Evolutionary conservation across 2,329 filamentous ascomycete genomes (phyloP), one percentile per base, ranked within the genome.

Genomic region (Fusarium fujikuroi): DNA sequence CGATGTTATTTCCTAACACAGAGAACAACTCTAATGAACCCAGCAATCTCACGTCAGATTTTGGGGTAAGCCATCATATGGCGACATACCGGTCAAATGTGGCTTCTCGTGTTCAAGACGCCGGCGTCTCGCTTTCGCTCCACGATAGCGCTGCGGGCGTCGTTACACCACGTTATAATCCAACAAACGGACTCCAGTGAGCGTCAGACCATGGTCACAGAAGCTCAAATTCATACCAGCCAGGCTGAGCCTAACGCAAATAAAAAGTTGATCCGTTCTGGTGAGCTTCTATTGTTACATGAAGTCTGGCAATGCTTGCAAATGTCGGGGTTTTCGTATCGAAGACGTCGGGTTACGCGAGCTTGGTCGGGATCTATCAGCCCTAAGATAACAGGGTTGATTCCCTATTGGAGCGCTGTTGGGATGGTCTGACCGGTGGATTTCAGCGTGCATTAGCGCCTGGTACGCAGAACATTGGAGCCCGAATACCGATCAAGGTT

Each of bases 21-120:
- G n/a, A 23, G 0, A 10, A 23, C 1, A 36, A 8, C 5, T 37
- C 9, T 1, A 7, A 4, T 14, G n/a, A n/a, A 19, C 28, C 15
- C 7, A 23, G 32, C 6, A 10, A 7, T 66, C 63, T 66, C 10
- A 66, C 37, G 63, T 66, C 32, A 66, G 43, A 66, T 59, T 37
- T 66, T 59, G 12, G 21, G n/a, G n/a, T 34, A 28, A 16, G 12
- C 1, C 4, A 18, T 66, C 21, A 37, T 44, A 66, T 50, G 30
- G 60, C 28, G 28, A 15, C n/a, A 32, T 6, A 10, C 32, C 25
- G 49, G 30, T 37, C 56, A 15, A 37, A 23, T 5, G 16, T 37
- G 30, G 49, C 49, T 50, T 59, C 15, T 59, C 43, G 49, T 58
- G 39, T 49, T 36, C 23, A 23, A 62, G 62, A 44, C 19, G 9